Base-by-base conservation (phyloP, 768 basidiomycete species). In the Rhizopogon sp. region DNA sequence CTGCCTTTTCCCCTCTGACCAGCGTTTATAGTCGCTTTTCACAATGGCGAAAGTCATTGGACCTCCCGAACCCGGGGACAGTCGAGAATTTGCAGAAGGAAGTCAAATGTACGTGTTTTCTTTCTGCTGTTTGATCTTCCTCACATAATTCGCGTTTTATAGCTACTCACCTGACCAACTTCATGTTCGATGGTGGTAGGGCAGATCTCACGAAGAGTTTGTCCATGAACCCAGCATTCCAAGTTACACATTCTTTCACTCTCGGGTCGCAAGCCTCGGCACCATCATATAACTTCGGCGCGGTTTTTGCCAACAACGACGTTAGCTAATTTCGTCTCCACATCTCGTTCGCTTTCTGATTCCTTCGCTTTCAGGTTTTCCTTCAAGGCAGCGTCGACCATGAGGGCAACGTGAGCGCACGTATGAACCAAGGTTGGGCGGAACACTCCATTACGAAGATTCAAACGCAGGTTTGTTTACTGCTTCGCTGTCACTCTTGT, bases 221-320 rank as follows among this genome's bases (percentile, higher is more conserved):
- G 62, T 96, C 93, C 29, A 80, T 88, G 70, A 91, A 84, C 70
- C 97, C 97, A n/a, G 84, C 90, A 50, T 98, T 98, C 82, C 96
- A 98, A 77, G 89, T 98, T 63, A 95, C 94, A 57, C 97, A 99
- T 71, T 90, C 93, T 22, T 98, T 99, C 74, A 79, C 86, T 56
- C 76, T 98, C 55, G 97, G 93, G 17, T 93, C 92, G 17, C 88
- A 90, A 70, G 82, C 85, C n/a, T 72, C 79, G 0, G 82, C 92
- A 1, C 81, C 96, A 13, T 88, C 88, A 31, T 99, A 99, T 73
- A 94, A 93, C 71, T 98, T 98, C 67, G 91, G 89, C 55, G 93
- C 94, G 9, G 82, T 97, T 50, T 98, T 88, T 73, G 94, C 90
- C 13, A 96, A 87, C 64, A 79, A 84, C 63, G 79, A 80, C 68